Percentiles rank a stretch among this genome's conserved stretches.
phyloP scores from a whole-genome alignment of 768 basidiomycete genomes.

The Filobasidium floriforme region DNA sequence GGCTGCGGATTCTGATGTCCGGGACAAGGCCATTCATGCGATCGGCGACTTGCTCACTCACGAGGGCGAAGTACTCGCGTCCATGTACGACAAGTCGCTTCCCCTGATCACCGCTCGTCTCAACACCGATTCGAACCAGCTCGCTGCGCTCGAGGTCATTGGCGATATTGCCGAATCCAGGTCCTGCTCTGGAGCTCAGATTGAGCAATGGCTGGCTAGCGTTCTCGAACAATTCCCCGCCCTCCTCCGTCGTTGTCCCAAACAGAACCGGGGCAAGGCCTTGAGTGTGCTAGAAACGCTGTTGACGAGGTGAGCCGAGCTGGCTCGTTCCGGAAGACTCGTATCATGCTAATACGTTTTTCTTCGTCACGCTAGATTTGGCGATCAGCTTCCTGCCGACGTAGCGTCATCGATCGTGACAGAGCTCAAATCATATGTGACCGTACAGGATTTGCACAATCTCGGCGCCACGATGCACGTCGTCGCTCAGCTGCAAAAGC shows the following conservation, averaged over 20 bases:
- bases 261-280: conserved; percentile 62
- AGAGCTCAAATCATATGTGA: conserved; percentile 68
- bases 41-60: conserved; percentile 82
- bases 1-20: conserved; percentile 87
- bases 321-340: conserved; percentile 28
- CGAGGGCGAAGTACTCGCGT: conserved; percentile 64
- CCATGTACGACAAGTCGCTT: conserved; percentile 31
- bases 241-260: conserved; percentile 68
- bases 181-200: conserved; percentile 32
- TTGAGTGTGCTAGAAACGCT: conserved; percentile 59
- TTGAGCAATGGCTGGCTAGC: conserved; percentile 63
- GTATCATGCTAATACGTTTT: conserved; percentile 49
- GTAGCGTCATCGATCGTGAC: conserved; percentile 60
- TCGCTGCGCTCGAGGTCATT: conserved; percentile 61
- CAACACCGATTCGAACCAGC: conserved; percentile 45
- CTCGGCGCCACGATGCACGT: conserved; percentile 48
- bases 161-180: conserved; percentile 61
- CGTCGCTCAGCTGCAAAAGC: conserved; percentile 54
- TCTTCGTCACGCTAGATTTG: conserved; percentile 42
- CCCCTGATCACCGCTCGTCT: conserved; percentile 40
- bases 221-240: conserved; percentile 65
- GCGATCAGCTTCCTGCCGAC: conserved; percentile 49
- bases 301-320: conserved; percentile 54
- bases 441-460: conserved; percentile 63
- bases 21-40: conserved; percentile 69